Base-by-base conservation (phyloP, 1,284 basidiomycete species). In the Ustilago curta region DNA sequence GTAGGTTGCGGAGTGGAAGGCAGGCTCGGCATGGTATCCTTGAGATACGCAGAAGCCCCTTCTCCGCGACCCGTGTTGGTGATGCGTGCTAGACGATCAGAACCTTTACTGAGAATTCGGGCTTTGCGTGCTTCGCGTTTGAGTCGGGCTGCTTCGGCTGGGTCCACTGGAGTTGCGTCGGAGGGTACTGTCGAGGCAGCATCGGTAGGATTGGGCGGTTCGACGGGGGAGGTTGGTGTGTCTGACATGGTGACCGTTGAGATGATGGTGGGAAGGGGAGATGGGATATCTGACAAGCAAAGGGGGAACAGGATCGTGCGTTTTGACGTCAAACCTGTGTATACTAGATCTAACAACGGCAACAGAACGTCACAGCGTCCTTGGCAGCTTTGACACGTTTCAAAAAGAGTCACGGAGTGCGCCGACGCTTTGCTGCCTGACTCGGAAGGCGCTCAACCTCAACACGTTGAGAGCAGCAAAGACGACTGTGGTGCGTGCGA, bases 111-210 rank as follows among this genome's bases (percentile, higher is more conserved):
- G n/a, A 84, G 71, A 59, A 84, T 84, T 19, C 78, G 73, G 2
- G 80, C 81, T 60, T 82, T 82, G 45, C 83, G 74, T 3, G 81
- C 83, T 65, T 83, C 83, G 43, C 83, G 78, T 47, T 78, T 76
- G n/a, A 74, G 59, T 12, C 75, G 67, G 2, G 82, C 82, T 32
- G 77, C 76, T 49, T 78, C 80, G 54, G 76, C 78, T n/a, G 79
- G 59, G 37, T 76, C 70, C 25, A 54, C 65, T 19, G 31, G 27
- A 27, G 27, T 27, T 27, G 27, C 27, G 27, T 27, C 9, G 43
- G 43, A 25, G 45, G 27, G 45, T 9, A 12, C 23, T n/a, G 47
- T 31, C n/a, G 54, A 49, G 29, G 51, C 44, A 19, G 55, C 23
- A n/a, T n/a, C n/a, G n/a, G n/a, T n/a, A n/a, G n/a, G n/a, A n/a